Evolutionary conservation across 2,329 filamentous ascomycete species (phyloP).

Genomic region (Phyllosticta citriasiana): DNA sequence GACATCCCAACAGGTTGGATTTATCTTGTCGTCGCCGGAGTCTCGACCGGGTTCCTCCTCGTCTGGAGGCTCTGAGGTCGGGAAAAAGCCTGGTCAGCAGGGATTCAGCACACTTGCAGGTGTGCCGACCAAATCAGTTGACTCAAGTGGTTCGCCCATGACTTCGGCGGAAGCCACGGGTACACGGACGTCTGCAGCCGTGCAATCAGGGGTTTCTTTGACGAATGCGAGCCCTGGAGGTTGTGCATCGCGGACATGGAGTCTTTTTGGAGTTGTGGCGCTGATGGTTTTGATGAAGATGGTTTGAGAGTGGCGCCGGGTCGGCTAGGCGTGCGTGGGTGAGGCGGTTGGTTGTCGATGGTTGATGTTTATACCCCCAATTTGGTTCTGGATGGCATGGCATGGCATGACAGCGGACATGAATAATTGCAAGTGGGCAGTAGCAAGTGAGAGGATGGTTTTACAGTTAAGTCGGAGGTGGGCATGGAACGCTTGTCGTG

Average conservation of each 20-base stretch:
- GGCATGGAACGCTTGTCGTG: neutral
- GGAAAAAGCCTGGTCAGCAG: conserved; percentile 39
- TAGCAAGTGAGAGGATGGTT: neutral
- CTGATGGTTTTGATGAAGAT: neutral
- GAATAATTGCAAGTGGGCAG: neutral
- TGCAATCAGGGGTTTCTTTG: neutral
- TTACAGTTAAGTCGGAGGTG: neutral
- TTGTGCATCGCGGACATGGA: neutral
- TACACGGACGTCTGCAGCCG: neutral
- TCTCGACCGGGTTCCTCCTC: conserved; percentile 36
- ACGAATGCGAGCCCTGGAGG: neutral
- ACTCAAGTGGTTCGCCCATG: conserved; percentile 37
- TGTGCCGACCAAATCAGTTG: conserved; percentile 33
- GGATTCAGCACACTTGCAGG: conserved; percentile 38
- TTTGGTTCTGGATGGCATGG: neutral
- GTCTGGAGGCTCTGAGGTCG: conserved; percentile 30
- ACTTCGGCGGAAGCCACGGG: conserved; percentile 15
- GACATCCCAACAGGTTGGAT: conserved; percentile 42
- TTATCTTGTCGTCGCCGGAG: conserved; percentile 40
- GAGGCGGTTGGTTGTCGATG: neutral
- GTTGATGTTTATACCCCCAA: neutral
- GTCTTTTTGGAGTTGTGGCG: neutral
- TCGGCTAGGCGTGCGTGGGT: neutral
- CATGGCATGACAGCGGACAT: neutral
- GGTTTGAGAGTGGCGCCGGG: neutral